A percentile compares a stretch with the other conserved stretches of the same genome.
Conservation (phyloP, 73 alveolate species). For the Diophrys sp. region DNA sequence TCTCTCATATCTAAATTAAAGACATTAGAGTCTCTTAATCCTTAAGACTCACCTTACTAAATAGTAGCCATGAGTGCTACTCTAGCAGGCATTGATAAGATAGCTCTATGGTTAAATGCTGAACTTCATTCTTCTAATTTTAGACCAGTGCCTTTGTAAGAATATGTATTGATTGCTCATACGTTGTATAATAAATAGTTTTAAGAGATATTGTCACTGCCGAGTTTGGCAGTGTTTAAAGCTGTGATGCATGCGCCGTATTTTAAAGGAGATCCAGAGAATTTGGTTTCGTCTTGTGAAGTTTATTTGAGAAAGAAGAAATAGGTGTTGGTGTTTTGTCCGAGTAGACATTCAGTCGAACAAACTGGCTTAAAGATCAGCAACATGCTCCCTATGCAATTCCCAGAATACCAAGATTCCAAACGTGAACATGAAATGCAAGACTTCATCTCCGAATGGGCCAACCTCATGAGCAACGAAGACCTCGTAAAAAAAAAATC, state of each 20-base stretch:
- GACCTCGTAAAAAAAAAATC: neutral
- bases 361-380: slow-evolving; percentile 30
- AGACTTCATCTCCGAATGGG: neutral
- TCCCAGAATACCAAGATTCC: neutral
- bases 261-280: neutral
- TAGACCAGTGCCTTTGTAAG: slow-evolving; percentile 75
- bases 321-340: slow-evolving; percentile 53
- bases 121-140: slow-evolving; percentile 50
- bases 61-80: slow-evolving; percentile 80
- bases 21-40: slow-evolving; percentile 24
- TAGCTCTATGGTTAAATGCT: slow-evolving; percentile 63
- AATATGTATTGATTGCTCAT: slow-evolving; percentile 31
- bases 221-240: too few relatives aligned
- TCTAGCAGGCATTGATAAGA: slow-evolving; percentile 39
- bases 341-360: slow-evolving; percentile 50
- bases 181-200: slow-evolving; percentile 1
- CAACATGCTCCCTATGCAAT: neutral
- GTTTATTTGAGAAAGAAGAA: slow-evolving; percentile 42
- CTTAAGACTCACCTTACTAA: slow-evolving; percentile 17
- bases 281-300: slow-evolving; percentile 8
- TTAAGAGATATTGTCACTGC: neutral
- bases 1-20: slow-evolving; percentile 54
- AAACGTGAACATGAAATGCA: neutral
- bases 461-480: neutral
- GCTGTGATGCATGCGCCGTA: neutral